phyloP scores from a whole-genome alignment of 495 filamentous ascomycete genomes.

The Hyaloscypha bicolor region DNA sequence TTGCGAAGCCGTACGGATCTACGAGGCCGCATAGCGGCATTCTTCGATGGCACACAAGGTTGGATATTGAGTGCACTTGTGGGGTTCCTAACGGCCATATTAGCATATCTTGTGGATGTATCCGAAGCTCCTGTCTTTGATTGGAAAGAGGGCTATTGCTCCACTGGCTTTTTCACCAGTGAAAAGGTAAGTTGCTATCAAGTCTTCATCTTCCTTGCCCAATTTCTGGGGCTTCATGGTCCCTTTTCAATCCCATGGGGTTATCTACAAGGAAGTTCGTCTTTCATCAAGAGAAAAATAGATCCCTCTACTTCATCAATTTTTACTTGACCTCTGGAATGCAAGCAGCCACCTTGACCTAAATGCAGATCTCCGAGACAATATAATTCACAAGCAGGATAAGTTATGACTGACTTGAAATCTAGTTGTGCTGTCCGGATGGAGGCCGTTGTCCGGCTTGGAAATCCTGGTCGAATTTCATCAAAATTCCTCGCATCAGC shows the following conservation, averaged over 20 bases:
- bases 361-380: not conserved
- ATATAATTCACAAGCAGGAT: not conserved
- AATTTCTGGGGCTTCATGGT: not conserved
- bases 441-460: constrained; percentile 69
- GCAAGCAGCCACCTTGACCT: not conserved
- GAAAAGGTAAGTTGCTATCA: constrained; percentile 53
- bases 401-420: constrained; percentile 19
- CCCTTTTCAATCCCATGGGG: not conserved
- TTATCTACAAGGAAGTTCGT: not conserved
- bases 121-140: constrained; percentile 85
- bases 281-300: not conserved
- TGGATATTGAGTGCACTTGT: constrained; percentile 94
- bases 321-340: too few relatives aligned
- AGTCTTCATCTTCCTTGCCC: not conserved
- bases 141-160: constrained; percentile 88
- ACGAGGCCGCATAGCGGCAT: constrained; percentile 71
- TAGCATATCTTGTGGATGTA: constrained; percentile 90
- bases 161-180: constrained; percentile 66
- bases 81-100: constrained; percentile 79
- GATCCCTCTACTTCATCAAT: not conserved
- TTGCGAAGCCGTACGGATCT: constrained; percentile 82
- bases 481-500: constrained; percentile 53
- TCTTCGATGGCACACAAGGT: constrained; percentile 88
- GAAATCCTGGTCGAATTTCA: constrained; percentile 73
- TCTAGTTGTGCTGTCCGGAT: constrained; percentile 70